These are phyloP conservation scores for Macrotyloma uniflorum DNA, from an alignment of 306 rosid genomes.

Conservation along the genomic window DNA sequence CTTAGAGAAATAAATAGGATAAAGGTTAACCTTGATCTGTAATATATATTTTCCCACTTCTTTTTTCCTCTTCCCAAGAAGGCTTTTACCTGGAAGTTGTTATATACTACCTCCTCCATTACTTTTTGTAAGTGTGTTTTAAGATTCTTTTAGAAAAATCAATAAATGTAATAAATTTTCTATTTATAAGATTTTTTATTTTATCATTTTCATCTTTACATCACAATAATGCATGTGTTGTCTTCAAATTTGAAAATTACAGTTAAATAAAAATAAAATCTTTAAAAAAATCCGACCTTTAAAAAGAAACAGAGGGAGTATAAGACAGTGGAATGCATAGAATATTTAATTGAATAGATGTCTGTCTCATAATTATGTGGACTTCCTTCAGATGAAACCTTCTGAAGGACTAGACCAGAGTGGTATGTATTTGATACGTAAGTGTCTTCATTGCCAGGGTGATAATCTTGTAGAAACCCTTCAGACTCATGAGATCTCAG, in stretches of 20 bases:
- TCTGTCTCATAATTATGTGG: background rate
- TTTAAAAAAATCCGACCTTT: too few relatives aligned
- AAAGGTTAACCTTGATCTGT: slow-evolving; percentile 3
- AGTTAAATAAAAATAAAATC: too few relatives aligned
- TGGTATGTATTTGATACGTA: slow-evolving; percentile 26
- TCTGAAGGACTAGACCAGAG: slow-evolving; percentile 25
- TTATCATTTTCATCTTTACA: too few relatives aligned
- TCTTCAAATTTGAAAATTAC: too few relatives aligned
- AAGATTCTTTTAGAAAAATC: too few relatives aligned
- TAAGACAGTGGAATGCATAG: background rate
- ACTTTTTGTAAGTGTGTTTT: too few relatives aligned
- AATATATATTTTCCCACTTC: background rate
- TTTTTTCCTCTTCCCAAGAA: background rate
- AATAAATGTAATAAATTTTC: too few relatives aligned
- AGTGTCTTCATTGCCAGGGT: slow-evolving; percentile 52
- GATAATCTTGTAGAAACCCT: slow-evolving; percentile 56
- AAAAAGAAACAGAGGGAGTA: too few relatives aligned
- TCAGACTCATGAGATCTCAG: slow-evolving; percentile 48
- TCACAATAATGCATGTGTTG: too few relatives aligned
- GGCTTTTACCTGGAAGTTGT: background rate
- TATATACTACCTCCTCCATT: too few relatives aligned
- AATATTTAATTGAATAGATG: background rate
- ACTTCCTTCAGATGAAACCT: background rate
- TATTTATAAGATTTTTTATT: too few relatives aligned
- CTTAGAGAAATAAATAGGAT: slow-evolving; percentile 8